Evolutionary conservation across 139 green algal genomes (phyloP), one percentile per base, ranked within the genome.

Genomic region (Tetraselmis chui): DNA sequence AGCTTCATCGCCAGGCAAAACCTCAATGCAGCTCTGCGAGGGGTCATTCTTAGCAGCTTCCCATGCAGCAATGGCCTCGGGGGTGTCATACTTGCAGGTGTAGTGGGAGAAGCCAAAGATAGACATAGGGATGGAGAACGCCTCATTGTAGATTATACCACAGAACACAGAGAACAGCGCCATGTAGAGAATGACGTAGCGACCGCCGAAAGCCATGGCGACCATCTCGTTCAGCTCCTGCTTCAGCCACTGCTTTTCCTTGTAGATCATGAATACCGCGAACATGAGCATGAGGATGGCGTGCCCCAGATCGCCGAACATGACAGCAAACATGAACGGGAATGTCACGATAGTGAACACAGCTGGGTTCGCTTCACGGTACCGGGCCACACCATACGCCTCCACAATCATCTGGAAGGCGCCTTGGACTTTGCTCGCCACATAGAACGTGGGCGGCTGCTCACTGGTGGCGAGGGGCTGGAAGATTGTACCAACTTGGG

Each of bases 241-340:
- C 81, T 87, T 89, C 23, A 32, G 80, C 79, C 98, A 82, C 82
- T 90, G 90, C 80, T 92, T 92, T 88, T 99, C 96, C 26, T 93
- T 93, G 26, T 88, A 11, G 2, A 99, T 83, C 86, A 99, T 79
- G 76, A 85, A 94, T 18, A 91, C 29, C 1, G 91, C 92, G 59
- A 93, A 93, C 26, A 92, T 1, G 5, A 97, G 88, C 92, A 99
- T 96, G 2, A 98, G 82, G 29, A 96, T 76, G 32, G 92, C 96
- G 82, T 99, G 96, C 1, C 95, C 96, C 74, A 99, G 86, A 85
- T 99, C 96, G 11, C 97, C 97, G 89, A 99, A 99, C 97, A 99
- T 99, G 87, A 99, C 92, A 26, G 97, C 94, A 83, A 99, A 99
- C 23, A 99, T 89, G 91, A 99, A 99, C 30, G 97, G 97, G 87